phyloP scores from a whole-genome alignment of 345 rosid genomes.

The Populus davidiana region DNA sequence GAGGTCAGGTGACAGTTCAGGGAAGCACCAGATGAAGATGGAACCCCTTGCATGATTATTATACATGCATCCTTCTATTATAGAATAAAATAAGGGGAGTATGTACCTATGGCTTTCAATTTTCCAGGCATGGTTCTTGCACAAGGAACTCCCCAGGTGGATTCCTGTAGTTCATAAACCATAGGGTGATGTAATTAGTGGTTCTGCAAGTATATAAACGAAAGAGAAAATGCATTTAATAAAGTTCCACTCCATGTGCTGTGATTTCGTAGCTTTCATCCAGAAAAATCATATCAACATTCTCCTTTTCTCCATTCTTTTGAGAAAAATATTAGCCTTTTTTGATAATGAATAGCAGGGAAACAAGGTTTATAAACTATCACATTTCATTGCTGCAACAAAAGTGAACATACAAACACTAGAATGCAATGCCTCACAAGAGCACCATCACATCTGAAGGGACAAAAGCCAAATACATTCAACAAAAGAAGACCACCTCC shows the following conservation, averaged over 20 bases:
- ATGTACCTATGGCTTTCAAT: neutral
- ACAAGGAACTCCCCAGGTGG: neutral
- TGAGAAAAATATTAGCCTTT: neutral
- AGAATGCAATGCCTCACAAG: neutral
- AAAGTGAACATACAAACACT: neutral
- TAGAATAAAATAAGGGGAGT: no score
- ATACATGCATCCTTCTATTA: neutral
- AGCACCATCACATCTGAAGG: neutral
- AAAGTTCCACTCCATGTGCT: neutral
- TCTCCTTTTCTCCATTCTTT: neutral
- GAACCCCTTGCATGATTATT: slow-evolving; percentile 3
- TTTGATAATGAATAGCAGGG: no score
- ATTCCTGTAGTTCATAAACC: neutral
- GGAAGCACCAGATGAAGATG: neutral
- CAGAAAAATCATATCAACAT: neutral
- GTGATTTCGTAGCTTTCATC: neutral
- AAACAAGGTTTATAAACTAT: neutral
- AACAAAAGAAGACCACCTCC: neutral
- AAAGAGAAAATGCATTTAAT: neutral
- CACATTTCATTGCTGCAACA: neutral
- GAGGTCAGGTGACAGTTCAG: neutral
- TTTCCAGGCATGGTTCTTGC: neutral
- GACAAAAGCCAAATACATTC: neutral
- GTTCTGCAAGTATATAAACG: neutral
- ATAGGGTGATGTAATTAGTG: neutral